Evolutionary conservation across 2,329 filamentous ascomycete genomes (phyloP).

Genomic region (Aspergillus pseudoglaucus): DNA sequence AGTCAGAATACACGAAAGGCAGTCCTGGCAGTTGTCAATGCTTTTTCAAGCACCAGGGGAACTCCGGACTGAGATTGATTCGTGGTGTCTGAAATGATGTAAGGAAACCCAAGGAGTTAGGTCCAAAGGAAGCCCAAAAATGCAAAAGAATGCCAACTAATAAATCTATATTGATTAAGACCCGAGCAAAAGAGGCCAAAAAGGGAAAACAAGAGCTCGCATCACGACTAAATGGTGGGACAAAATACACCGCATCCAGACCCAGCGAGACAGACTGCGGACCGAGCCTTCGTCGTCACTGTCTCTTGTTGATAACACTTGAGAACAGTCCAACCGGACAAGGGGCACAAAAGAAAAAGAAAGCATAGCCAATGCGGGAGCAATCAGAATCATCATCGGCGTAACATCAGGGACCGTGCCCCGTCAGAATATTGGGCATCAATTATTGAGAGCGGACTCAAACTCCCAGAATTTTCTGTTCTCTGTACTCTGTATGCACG

Average conservation of each 20-base stretch:
- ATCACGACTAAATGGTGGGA: no score
- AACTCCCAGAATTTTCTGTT: neutral
- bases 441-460: neutral
- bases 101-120: neutral
- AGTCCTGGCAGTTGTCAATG: conserved; percentile 13
- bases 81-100: neutral
- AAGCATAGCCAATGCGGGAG: neutral
- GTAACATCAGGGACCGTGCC: neutral
- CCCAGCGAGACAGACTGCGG: neutral
- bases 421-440: neutral
- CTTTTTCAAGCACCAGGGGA: neutral
- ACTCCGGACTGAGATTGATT: neutral
- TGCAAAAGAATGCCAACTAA: neutral
- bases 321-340: neutral
- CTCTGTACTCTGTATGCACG: neutral
- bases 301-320: neutral
- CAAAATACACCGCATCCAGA: no score
- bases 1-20: conserved; percentile 24
- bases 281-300: neutral
- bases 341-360: neutral
- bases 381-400: neutral
- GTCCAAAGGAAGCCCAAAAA: neutral
- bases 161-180: neutral
- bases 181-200: neutral
- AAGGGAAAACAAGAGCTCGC: neutral